These are phyloP conservation scores for Rhazya stricta DNA, from an alignment of 257 asterid genomes.

Conservation along the genomic window DNA sequence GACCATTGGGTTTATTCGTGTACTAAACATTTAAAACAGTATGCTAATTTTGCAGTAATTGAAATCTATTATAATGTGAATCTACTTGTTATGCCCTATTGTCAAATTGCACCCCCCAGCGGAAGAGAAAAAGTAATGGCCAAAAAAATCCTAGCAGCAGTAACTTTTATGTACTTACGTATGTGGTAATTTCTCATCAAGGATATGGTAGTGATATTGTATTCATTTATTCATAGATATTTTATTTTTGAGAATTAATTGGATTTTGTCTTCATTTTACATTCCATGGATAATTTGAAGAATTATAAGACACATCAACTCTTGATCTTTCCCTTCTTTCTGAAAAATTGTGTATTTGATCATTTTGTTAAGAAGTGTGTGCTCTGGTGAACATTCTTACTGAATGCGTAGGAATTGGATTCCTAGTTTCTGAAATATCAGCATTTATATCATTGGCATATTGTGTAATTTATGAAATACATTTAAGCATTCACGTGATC, in stretches of 20 bases:
- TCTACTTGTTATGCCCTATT: neutral
- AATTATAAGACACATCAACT: neutral
- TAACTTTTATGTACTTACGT: neutral
- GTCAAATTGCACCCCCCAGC: neutral
- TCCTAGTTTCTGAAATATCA: conserved; percentile 2
- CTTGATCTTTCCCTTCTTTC: neutral
- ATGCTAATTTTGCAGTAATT: neutral
- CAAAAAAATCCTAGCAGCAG: neutral
- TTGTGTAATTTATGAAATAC: neutral
- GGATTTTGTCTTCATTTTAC: neutral
- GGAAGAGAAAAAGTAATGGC: neutral
- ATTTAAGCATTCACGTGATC: neutral
- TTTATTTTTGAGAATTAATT: neutral
- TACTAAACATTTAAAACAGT: neutral
- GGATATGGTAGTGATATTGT: neutral
- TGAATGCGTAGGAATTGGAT: neutral
- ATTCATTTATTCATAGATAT: neutral
- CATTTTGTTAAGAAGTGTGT: neutral
- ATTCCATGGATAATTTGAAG: neutral
- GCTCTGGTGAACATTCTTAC: neutral
- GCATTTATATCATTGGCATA: neutral
- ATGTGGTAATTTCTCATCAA: neutral
- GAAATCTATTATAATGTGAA: neutral
- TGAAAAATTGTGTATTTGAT: neutral
- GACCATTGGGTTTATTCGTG: neutral